phyloP scores from a whole-genome alignment of 495 filamentous ascomycete species.

The Ramalina peruviana region DNA sequence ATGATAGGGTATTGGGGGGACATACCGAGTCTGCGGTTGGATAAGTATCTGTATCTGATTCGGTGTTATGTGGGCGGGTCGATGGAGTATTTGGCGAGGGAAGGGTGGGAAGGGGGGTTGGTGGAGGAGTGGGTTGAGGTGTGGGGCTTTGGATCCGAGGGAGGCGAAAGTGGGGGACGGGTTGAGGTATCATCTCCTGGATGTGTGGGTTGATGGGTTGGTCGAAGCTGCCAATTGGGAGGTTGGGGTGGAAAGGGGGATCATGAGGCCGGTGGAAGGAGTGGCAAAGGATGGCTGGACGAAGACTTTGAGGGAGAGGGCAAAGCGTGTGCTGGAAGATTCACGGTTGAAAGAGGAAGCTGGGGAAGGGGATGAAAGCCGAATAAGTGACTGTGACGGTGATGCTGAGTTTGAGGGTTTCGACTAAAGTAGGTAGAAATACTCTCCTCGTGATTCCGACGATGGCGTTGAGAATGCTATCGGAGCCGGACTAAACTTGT shows the following conservation, averaged over 20 bases:
- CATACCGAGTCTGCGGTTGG: constrained; percentile 76
- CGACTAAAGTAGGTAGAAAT: constrained; percentile 30
- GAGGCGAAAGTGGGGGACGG: constrained; percentile 57
- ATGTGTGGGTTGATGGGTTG: constrained; percentile 82
- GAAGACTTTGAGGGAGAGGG: constrained; percentile 59
- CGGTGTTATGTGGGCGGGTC: constrained; percentile 58
- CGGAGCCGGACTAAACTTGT: not conserved
- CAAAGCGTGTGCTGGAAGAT: constrained; percentile 60
- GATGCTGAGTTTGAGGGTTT: constrained; percentile 62
- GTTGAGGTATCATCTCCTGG: constrained; percentile 71
- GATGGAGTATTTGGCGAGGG: constrained; percentile 20
- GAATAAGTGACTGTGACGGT: constrained; percentile 30
- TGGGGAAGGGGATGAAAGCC: constrained; percentile 13
- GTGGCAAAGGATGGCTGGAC: constrained; percentile 42
- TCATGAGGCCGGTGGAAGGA: constrained; percentile 47
- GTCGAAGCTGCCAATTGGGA: constrained; percentile 39
- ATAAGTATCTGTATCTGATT: constrained; percentile 84
- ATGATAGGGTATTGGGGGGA: constrained; percentile 68
- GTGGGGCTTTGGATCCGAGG: constrained; percentile 20
- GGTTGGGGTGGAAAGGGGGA: constrained; percentile 19
- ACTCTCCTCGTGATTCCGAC: not conserved
- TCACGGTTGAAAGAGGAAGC: constrained; percentile 46
- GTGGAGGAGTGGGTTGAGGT: constrained; percentile 20
- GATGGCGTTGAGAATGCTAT: not conserved
- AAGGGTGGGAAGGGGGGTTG: constrained; percentile 20